Percentiles rank a stretch among this genome's conserved stretches.
These are phyloP conservation scores for Orbilia brochopaga DNA, from an alignment of 2,329 filamentous ascomycete species.

Conservation along the genomic window DNA sequence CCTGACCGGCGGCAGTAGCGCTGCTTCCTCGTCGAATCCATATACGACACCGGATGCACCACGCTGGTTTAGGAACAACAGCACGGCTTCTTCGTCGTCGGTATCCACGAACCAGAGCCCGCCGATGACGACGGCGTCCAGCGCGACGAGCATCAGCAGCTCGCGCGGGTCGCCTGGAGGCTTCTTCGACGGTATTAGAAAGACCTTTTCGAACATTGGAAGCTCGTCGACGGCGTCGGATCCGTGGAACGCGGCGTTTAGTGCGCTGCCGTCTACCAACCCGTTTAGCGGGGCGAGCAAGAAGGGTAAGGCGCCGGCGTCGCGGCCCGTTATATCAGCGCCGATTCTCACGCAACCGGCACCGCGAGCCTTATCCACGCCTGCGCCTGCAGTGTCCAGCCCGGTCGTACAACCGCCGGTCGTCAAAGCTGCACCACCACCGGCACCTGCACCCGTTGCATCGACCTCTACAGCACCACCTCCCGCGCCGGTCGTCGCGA, in stretches of 20 bases:
- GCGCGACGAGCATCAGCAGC: conserved; percentile 15
- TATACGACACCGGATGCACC: conserved; percentile 17
- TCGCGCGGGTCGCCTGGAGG: background rate
- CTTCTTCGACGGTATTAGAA: conserved; percentile 37
- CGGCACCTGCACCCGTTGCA: background rate
- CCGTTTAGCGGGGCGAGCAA: conserved; percentile 14
- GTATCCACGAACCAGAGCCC: background rate
- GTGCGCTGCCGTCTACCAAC: conserved; percentile 6
- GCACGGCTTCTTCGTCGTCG: conserved; percentile 6
- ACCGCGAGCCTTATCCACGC: background rate
- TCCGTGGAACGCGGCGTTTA: conserved; percentile 1
- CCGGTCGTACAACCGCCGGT: conserved; percentile 1
- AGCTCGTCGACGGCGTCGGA: conserved; percentile 8
- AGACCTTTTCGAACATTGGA: conserved; percentile 8
- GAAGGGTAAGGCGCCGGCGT: conserved; percentile 41
- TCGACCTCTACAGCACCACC: background rate
- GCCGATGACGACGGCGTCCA: conserved; percentile 3
- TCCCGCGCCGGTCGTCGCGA: conserved; percentile 3
- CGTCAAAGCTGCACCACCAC: conserved; percentile 8
- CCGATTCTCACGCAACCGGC: conserved; percentile 22
- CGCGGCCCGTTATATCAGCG: background rate
- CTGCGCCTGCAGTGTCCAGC: background rate
- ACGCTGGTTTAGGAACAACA: conserved; percentile 15
- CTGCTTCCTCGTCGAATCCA: conserved; percentile 12
- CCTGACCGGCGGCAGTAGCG: conserved; percentile 12